These are phyloP conservation scores for Kodamaea sp. DNA, from an alignment of 1,139 yeast species.

Conservation along the genomic window DNA sequence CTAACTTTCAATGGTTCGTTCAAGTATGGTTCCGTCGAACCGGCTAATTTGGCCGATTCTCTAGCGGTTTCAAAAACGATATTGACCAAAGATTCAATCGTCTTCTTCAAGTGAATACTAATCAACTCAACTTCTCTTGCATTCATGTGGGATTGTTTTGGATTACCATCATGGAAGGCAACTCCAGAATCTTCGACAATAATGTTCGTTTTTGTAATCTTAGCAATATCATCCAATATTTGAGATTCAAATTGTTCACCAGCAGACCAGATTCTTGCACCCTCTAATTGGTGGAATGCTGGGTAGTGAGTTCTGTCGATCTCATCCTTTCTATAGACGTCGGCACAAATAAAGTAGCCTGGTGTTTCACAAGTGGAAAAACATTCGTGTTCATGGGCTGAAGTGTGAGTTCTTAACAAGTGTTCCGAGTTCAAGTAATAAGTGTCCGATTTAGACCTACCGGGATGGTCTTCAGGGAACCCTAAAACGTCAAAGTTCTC, in stretches of 20 bases:
- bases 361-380: constrained; percentile 65
- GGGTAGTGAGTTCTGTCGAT: constrained; percentile 96
- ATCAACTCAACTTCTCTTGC: constrained; percentile 65
- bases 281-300: constrained; percentile 97
- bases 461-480: constrained; percentile 90
- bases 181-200: constrained; percentile 73
- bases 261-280: constrained; percentile 80
- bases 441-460: constrained; percentile 88
- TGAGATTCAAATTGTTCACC: constrained; percentile 36
- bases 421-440: constrained; percentile 75
- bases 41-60: constrained; percentile 63
- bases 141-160: constrained; percentile 76
- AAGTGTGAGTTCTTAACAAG: constrained; percentile 86
- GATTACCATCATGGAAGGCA: constrained; percentile 56
- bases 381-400: constrained; percentile 92
- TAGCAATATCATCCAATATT: constrained; percentile 55
- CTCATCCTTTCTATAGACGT: constrained; percentile 93
- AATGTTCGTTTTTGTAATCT: constrained; percentile 63
- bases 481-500: constrained; percentile 91
- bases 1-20: constrained; percentile 79
- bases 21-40: constrained; percentile 57
- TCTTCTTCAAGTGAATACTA: constrained; percentile 76
- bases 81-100: constrained; percentile 77
- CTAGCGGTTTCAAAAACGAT: constrained; percentile 78
- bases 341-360: constrained; percentile 91